Percentiles rank a stretch among this genome's conserved stretches.
Conservation (phyloP, 2,329 filamentous ascomycete species). For the Cordyceps militaris region DNA sequence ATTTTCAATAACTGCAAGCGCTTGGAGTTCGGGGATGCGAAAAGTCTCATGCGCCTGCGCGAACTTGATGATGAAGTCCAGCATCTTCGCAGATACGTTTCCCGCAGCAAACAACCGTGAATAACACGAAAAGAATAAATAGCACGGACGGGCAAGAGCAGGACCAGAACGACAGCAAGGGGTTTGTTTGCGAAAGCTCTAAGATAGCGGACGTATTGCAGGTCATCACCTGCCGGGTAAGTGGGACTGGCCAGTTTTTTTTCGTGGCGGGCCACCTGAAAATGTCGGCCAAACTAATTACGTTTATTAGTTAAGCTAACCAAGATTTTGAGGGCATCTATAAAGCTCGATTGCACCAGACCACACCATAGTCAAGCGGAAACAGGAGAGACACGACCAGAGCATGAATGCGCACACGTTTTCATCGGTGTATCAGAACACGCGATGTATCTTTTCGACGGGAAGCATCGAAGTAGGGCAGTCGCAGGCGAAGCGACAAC, state of each 20-base stretch:
- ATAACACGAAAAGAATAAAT: not conserved
- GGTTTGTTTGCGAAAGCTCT: not conserved
- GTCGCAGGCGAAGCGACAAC: not conserved
- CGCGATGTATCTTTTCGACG: conserved; percentile 67
- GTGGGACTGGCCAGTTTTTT: conserved; percentile 5
- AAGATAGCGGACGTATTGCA: no score
- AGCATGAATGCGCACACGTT: conserved; percentile 40
- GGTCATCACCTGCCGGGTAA: conserved; percentile 1
- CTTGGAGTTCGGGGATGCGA: conserved; percentile 72
- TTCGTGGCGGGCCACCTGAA: not conserved
- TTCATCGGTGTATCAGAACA: conserved; percentile 43
- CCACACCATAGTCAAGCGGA: not conserved
- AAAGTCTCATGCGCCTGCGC: conserved; percentile 90
- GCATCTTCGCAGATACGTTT: conserved; percentile 21
- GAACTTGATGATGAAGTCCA: conserved; percentile 84
- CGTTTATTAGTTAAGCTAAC: not conserved
- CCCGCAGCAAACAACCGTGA: no score
- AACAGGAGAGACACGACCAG: not conserved
- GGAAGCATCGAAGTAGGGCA: not conserved
- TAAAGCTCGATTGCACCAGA: not conserved
- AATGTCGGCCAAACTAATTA: not conserved
- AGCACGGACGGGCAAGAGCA: not conserved
- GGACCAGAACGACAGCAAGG: no score
- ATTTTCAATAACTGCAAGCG: conserved; percentile 63
- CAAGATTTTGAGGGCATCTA: not conserved